Conservation (phyloP, 2,329 filamentous ascomycete species). For the Fusarium beomiforme region DNA sequence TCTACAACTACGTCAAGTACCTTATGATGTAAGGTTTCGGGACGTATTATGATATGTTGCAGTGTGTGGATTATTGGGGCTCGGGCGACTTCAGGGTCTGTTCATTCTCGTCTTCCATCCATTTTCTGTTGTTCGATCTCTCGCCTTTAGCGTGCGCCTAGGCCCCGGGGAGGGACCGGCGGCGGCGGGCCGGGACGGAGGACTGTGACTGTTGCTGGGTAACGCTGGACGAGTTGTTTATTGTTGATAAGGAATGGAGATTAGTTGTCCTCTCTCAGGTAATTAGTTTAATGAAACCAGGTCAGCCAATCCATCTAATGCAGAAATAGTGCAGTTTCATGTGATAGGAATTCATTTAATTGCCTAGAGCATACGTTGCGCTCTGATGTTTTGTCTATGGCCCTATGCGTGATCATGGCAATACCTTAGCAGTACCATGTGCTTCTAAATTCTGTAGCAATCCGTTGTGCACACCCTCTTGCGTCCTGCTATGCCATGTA, state of each 20-base stretch:
- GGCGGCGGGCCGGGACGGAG: conserved; percentile 24
- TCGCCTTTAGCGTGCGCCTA: conserved; percentile 17
- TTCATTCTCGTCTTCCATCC: neutral
- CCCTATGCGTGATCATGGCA: neutral
- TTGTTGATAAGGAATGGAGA: conserved; percentile 18
- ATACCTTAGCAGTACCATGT: neutral
- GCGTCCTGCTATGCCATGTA: conserved; percentile 13
- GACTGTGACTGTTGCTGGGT: conserved; percentile 10
- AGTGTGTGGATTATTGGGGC: neutral
- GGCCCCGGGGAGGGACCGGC: conserved; percentile 13
- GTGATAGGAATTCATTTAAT: neutral
- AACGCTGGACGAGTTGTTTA: conserved; percentile 12
- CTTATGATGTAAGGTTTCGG: neutral
- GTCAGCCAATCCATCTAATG: conserved; percentile 1
- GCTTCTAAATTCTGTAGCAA: conserved; percentile 27
- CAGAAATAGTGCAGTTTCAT: conserved; percentile 2
- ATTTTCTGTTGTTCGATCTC: conserved; percentile 13
- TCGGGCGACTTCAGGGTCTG: conserved; percentile 9
- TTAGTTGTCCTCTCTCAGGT: conserved; percentile 1
- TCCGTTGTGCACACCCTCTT: conserved; percentile 4
- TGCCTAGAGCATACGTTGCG: neutral
- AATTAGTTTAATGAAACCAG: neutral
- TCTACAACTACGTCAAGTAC: neutral
- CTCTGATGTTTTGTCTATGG: conserved; percentile 7
- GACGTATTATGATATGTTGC: neutral